A percentile compares a stretch with the other conserved stretches of the same genome.
These are phyloP conservation scores for Noccaea bulbosa DNA, from an alignment of 345 rosid genomes.

Conservation along the genomic window DNA sequence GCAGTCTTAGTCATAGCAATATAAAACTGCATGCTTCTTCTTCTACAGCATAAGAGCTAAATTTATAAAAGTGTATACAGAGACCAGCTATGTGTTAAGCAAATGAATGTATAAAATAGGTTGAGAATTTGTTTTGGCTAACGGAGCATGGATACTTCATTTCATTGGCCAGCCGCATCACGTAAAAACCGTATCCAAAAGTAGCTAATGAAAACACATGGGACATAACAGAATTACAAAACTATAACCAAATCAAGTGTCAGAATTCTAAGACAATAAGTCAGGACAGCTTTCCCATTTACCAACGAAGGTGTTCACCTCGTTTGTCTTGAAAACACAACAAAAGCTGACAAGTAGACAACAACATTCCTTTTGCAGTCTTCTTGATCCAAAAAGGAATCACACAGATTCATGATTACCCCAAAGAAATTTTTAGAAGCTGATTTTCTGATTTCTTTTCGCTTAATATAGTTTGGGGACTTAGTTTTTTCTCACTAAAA, in stretches of 20 bases:
- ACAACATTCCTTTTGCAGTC: background rate
- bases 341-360: slow-evolving; percentile 22
- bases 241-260: background rate
- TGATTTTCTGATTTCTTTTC: too few species aligned
- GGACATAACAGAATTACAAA: slow-evolving; percentile 11
- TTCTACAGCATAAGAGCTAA: background rate
- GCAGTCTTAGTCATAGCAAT: too few species aligned
- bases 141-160: slow-evolving; percentile 1
- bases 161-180: slow-evolving; percentile 5
- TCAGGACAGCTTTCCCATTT: background rate
- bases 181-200: slow-evolving; percentile 1
- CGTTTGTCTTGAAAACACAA: slow-evolving; percentile 8
- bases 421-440: too few species aligned
- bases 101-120: slow-evolving; percentile 11
- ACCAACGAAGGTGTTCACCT: background rate
- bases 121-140: background rate
- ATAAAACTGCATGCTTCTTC: background rate
- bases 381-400: slow-evolving; percentile 23
- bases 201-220: slow-evolving; percentile 10
- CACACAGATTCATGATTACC: background rate
- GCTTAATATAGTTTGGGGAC: too few species aligned
- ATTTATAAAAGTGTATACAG: background rate
- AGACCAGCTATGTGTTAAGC: background rate
- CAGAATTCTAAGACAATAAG: background rate
- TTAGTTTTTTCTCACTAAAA: too few species aligned